Evolutionary conservation across 768 basidiomycete genomes (phyloP).

Genomic region (Auricularia sp.): DNA sequence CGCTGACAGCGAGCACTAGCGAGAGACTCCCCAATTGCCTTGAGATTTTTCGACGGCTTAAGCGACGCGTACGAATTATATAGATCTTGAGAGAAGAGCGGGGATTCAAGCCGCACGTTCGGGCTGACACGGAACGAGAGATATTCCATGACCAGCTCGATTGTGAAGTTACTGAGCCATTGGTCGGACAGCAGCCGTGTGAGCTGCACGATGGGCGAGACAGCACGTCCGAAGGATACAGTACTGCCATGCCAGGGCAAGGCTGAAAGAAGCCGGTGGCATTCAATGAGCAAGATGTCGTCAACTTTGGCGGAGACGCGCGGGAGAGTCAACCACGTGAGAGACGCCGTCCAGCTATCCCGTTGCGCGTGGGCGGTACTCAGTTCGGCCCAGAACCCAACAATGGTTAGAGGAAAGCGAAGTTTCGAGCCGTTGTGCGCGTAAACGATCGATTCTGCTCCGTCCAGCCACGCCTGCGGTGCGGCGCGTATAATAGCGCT

Average conservation of each 20-base stretch:
- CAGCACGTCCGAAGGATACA: neutral
- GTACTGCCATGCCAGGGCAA: neutral
- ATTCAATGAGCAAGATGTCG: neutral
- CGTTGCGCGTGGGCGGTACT: neutral
- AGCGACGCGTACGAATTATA: neutral
- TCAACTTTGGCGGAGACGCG: neutral
- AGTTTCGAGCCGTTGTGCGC: neutral
- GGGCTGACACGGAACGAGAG: neutral
- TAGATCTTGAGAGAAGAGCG: neutral
- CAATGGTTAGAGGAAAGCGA: neutral
- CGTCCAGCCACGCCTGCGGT: neutral
- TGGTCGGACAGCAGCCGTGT: neutral
- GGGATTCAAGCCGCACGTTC: neutral
- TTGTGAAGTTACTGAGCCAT: neutral
- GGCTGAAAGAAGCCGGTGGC: neutral
- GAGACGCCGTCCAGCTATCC: neutral
- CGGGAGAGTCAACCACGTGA: neutral
- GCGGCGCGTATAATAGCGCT: neutral
- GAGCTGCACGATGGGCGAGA: neutral
- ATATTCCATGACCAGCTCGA: neutral
- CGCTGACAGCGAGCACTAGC: neutral
- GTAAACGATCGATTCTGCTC: neutral
- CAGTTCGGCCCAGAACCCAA: neutral
- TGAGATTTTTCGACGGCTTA: neutral
- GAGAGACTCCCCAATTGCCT: neutral